phyloP scores from a whole-genome alignment of 2,329 filamentous ascomycete genomes.

The Fusarium siculi region DNA sequence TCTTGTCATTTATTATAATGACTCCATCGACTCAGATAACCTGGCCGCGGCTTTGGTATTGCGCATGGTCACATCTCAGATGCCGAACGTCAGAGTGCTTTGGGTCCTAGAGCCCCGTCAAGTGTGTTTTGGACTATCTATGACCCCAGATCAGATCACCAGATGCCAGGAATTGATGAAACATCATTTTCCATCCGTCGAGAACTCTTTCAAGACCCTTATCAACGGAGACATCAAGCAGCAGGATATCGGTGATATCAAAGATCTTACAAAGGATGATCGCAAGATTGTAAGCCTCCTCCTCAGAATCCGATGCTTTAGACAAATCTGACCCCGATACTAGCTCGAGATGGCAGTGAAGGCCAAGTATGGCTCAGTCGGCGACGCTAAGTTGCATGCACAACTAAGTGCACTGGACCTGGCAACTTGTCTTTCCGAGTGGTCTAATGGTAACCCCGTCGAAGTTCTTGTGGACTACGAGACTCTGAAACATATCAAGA shows the following conservation, averaged over 20 bases:
- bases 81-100: slow-evolving; percentile 23
- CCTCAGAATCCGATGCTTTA: neutral
- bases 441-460: slow-evolving; percentile 29
- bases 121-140: slow-evolving; percentile 34
- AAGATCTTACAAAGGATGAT: slow-evolving; percentile 12
- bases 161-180: slow-evolving; percentile 30
- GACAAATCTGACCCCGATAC: neutral
- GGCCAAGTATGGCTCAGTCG: slow-evolving; percentile 17
- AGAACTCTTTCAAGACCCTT: slow-evolving; percentile 34
- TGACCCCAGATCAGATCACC: slow-evolving; percentile 23
- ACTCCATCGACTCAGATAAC: slow-evolving; percentile 43
- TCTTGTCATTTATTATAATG: slow-evolving; percentile 43
- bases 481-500: slow-evolving; percentile 52
- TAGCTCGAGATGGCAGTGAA: slow-evolving; percentile 35
- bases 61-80: slow-evolving; percentile 15
- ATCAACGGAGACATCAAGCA: slow-evolving; percentile 35
- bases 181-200: slow-evolving; percentile 21
- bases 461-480: slow-evolving; percentile 52
- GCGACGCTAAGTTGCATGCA: slow-evolving; percentile 33
- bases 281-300: slow-evolving; percentile 21
- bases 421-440: slow-evolving; percentile 28
- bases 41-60: slow-evolving; percentile 38
- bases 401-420: slow-evolving; percentile 37
- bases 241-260: slow-evolving; percentile 22
- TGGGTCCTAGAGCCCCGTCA: slow-evolving; percentile 43